Evolutionary conservation across 495 filamentous ascomycete species (phyloP).

Genomic region (Penicillium waksmanii): DNA sequence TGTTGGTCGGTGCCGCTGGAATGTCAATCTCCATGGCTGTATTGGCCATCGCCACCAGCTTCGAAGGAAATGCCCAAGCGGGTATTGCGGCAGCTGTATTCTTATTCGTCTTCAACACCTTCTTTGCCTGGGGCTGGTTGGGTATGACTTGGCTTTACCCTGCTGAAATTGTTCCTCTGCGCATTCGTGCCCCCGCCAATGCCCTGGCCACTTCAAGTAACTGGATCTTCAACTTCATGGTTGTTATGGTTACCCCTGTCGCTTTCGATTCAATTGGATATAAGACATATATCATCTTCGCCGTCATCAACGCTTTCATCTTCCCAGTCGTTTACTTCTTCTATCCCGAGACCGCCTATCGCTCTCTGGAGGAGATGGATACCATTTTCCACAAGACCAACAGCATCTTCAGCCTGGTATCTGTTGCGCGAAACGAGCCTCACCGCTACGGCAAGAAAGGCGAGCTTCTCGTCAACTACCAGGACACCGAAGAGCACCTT

Average conservation of each 20-base stretch:
- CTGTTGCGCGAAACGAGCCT: conserved; percentile 60
- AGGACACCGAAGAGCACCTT: conserved; percentile 52
- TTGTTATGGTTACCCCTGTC: conserved; percentile 74
- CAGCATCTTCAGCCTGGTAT: conserved; percentile 58
- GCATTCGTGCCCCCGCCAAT: conserved; percentile 74
- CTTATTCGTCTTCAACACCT: conserved; percentile 75
- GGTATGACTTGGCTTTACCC: conserved; percentile 79
- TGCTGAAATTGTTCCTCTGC: conserved; percentile 72
- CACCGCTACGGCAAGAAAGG: conserved; percentile 70
- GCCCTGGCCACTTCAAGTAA: conserved; percentile 65
- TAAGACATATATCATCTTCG: conserved; percentile 79
- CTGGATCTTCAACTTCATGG: conserved; percentile 57
- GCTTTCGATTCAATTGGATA: conserved; percentile 69
- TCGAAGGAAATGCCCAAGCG: conserved; percentile 35
- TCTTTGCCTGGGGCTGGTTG: conserved; percentile 77
- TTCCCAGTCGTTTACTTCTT: conserved; percentile 73
- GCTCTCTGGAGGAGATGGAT: conserved; percentile 76
- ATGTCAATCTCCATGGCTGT: conserved; percentile 72
- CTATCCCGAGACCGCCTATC: conserved; percentile 75
- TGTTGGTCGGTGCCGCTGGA: conserved; percentile 71
- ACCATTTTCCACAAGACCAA: conserved; percentile 66
- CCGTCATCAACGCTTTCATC: conserved; percentile 74
- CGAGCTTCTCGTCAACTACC: conserved; percentile 63
- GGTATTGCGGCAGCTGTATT: conserved; percentile 60
- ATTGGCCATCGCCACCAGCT: conserved; percentile 55